Conservation (phyloP, 768 basidiomycete species). For the Clitopilus passeckerianus region DNA sequence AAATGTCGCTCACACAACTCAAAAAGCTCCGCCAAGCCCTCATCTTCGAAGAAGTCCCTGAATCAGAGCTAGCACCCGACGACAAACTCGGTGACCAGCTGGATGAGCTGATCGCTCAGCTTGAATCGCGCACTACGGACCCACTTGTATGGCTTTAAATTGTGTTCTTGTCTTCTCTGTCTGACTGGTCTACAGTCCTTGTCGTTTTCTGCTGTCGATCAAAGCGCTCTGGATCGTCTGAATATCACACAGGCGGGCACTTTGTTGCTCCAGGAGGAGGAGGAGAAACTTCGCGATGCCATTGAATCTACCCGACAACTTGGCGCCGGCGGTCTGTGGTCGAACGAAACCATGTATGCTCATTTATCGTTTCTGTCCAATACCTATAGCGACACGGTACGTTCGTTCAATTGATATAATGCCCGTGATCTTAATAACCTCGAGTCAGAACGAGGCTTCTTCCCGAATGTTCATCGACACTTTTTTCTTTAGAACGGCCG, state of each 20-base stretch:
- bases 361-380: constrained; percentile 4
- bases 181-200: constrained; percentile 3
- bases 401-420: not conserved
- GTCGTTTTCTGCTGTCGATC: constrained; percentile 4
- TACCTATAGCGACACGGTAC: constrained; percentile 2
- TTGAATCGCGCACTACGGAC: constrained; percentile 1
- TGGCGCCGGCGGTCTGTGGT: constrained; percentile 2
- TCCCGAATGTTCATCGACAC: constrained; percentile 10
- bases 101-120: constrained; percentile 1
- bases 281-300: constrained; percentile 5
- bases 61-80: not conserved
- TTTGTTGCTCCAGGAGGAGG: constrained; percentile 1
- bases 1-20: constrained; percentile 3
- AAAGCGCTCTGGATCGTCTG: not conserved
- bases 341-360: constrained; percentile 3
- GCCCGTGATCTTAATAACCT: not conserved
- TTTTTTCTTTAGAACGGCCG: constrained; percentile 11
- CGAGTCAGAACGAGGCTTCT: constrained; percentile 1
- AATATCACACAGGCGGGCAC: constrained; percentile 2
- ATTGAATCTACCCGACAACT: constrained; percentile 6
- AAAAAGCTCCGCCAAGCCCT: constrained; percentile 4
- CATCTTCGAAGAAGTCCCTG: constrained; percentile 1
- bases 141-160: constrained; percentile 3
- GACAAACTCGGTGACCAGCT: constrained; percentile 4
- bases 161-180: not conserved